Percentiles rank a stretch among this genome's conserved stretches.
phyloP scores from a whole-genome alignment of 129 eudicot species.

The Flaveria linearis region DNA sequence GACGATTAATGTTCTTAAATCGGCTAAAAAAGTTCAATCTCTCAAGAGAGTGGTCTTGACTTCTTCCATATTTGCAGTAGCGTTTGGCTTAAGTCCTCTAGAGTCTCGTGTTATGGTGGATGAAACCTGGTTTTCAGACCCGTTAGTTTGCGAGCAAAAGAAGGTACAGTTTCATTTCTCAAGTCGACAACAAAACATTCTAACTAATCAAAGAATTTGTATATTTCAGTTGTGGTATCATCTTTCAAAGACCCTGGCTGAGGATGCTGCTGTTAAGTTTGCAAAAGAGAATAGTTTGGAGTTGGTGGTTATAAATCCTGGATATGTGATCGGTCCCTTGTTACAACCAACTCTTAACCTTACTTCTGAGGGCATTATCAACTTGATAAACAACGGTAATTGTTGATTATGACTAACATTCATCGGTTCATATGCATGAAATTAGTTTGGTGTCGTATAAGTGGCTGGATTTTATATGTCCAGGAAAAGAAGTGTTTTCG shows the following conservation, averaged over 20 bases:
- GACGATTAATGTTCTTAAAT: conserved; percentile 56
- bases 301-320: conserved; percentile 37
- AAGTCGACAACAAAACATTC: neutral
- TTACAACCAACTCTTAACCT: conserved; percentile 46
- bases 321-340: conserved; percentile 39
- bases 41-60: conserved; percentile 47
- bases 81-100: conserved; percentile 8
- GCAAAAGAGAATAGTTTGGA: conserved; percentile 43
- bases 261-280: conserved; percentile 46
- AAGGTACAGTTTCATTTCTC: neutral
- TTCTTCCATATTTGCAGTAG: conserved; percentile 49
- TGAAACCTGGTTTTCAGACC: conserved; percentile 60
- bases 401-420: neutral
- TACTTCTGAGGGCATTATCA: conserved; percentile 29
- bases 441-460: neutral
- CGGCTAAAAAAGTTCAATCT: conserved; percentile 49
- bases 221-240: conserved; percentile 35
- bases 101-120: conserved; percentile 42
- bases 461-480: neutral
- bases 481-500: conserved; percentile 35
- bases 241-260: conserved; percentile 50
- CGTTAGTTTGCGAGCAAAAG: conserved; percentile 34
- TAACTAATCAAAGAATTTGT: conserved; percentile 4
- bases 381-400: conserved; percentile 20
- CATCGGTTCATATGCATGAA: conserved; percentile 5